Evolutionary conservation across 2,329 filamentous ascomycete genomes (phyloP).

Genomic region (Plectosphaerella sp.): DNA sequence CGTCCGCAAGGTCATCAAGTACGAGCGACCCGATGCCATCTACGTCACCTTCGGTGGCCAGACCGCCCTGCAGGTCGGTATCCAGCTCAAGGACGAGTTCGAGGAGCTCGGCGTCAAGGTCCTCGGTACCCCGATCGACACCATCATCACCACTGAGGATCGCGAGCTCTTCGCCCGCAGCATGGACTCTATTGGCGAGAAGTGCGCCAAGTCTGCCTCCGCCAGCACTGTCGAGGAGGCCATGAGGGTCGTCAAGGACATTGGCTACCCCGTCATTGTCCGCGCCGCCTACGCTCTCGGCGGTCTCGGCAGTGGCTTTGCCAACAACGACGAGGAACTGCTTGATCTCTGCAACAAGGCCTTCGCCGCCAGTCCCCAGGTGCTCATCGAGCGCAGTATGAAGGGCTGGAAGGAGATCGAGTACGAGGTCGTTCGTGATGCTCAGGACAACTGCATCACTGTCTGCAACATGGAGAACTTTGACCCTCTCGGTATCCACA

Average conservation of each 20-base stretch:
- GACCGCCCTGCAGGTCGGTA: slow-evolving; percentile 93
- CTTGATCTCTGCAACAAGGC: slow-evolving; percentile 89
- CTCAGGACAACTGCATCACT: slow-evolving; percentile 96
- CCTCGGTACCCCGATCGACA: slow-evolving; percentile 92
- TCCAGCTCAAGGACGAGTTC: slow-evolving; percentile 96
- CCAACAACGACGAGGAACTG: slow-evolving; percentile 79
- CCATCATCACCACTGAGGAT: slow-evolving; percentile 97
- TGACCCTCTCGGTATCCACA: slow-evolving; percentile 95
- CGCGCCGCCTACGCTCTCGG: slow-evolving; percentile 94
- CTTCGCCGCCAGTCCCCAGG: slow-evolving; percentile 90
- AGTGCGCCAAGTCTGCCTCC: slow-evolving; percentile 95
- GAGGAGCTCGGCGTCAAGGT: slow-evolving; percentile 89
- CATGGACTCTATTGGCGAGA: slow-evolving; percentile 98
- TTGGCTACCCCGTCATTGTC: slow-evolving; percentile 95
- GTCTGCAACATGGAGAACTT: slow-evolving; percentile 99
- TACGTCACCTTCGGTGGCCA: slow-evolving; percentile 98
- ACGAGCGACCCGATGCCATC: slow-evolving; percentile 92
- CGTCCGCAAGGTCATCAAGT: slow-evolving; percentile 93
- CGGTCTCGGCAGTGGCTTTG: slow-evolving; percentile 92
- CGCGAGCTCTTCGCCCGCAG: slow-evolving; percentile 94
- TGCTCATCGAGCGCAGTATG: slow-evolving; percentile 97
- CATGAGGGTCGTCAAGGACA: slow-evolving; percentile 79
- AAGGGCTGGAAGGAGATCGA: slow-evolving; percentile 99
- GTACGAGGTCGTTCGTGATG: slow-evolving; percentile 96
- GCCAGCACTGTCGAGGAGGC: slow-evolving; percentile 87